Base-by-base conservation (phyloP, 2,329 filamentous ascomycete genomes). In the Xylariaceae sp. region DNA sequence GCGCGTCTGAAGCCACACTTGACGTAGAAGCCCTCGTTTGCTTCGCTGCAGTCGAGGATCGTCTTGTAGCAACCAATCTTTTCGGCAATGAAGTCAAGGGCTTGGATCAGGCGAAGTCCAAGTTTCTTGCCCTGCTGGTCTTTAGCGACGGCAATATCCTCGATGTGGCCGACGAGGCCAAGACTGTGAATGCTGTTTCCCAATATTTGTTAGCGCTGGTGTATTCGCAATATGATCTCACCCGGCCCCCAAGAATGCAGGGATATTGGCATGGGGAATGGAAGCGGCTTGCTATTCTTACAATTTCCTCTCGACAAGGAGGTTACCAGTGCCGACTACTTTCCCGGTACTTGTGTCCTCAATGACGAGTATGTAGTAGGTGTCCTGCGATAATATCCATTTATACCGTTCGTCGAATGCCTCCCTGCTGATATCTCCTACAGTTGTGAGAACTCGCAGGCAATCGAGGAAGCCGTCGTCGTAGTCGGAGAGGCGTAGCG, bases 81-180 rank as follows among this genome's bases (percentile, higher is more conserved):
- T 69, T 89, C 84, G 51, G 92, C 91, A 56, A 97, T 85, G 69
- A 80, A 87, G 73, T 97, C 92, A 68, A 99, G 80, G 7, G 92
- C 91, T 75, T 97, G 89, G 66, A 97, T 97, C 62, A 97, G 87
- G 62, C 90, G 83, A 67, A 96, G 76, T 4, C 94, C 94, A 41
- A 97, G 79, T 76, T 96, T 96, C 83, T 97, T 96, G 63, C 94
- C 94, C 74, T 97, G 94, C 75, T 97, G 91, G 65, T 95, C 89
- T 74, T 92, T 91, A 61, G 89, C 85, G 36, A 99, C 92, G 16
- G 92, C 92, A 70, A 99, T 96, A 70, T 99, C 94, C 72, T 97
- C 94, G 72, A 97, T 96, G 73, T 97, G 94, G 12, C 92, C 94
- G 22, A 96, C 92, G 19, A 86, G 76, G 47, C 89, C 89, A 42